Base-by-base conservation (phyloP, 352 stramenopile genomes). In the Globisporangium cylindrosporum region DNA sequence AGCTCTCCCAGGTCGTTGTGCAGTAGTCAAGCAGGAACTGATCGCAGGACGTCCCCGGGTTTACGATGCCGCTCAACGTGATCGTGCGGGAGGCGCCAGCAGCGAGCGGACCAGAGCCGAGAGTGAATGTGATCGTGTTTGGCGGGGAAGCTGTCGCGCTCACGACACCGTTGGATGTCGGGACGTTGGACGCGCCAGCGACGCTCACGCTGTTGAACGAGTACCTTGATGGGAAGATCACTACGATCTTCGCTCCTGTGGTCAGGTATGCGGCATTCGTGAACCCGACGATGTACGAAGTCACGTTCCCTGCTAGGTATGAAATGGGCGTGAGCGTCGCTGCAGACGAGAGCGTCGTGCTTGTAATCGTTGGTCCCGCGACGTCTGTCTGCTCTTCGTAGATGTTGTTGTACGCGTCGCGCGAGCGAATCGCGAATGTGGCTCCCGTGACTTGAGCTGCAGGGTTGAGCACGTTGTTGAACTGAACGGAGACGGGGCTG, bases 11-110 rank as follows among this genome's bases (percentile, higher is more conserved):
- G 0, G 62, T 57, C 0, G 67, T 57, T 3, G 73, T 59, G 65
- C 81, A 93, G 43, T 88, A 88, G 29, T 87, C 75, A 10, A 86
- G 72, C 25, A 86, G 76, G 59, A 80, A 91, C 62, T 89, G 22
- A 24, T 81, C 70, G 62, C 82, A 93, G 0, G 78, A 86, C 18
- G 68, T 71, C 12, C 84, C 82, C 12, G 82, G 84, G 59, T 87
- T 91, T 27, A 86, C 62, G n/a, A 92, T 70, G 22, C 72, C 72
- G 3, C 72, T 68, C 18, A 92, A 20, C 1, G 73, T 77, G 56
- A 90, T 85, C 10, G 51, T 59, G 0, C 83, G 73, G n/a, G 70
- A 74, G 12, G 67, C 73, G 29, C 82, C 81, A 27, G 82, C 24
- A 0, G 59, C 12, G 5, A 87, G 68, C 22, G 72, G 60, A 12